phyloP scores from a whole-genome alignment of 1,284 basidiomycete genomes.

The Pseudomicrostroma phylloplanum region DNA sequence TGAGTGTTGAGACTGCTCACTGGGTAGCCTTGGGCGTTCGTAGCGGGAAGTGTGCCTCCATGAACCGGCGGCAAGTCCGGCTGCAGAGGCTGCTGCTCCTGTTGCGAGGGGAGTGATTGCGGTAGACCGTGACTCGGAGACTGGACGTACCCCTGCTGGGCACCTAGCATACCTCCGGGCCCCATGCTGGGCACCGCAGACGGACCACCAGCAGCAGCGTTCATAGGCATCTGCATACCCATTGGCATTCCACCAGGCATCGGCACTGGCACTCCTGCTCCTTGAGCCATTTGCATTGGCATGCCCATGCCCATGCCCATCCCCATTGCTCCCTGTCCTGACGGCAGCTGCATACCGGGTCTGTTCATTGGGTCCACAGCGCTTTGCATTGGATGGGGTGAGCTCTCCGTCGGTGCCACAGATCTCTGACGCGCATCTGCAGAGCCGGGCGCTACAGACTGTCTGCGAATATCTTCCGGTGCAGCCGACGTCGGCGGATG shows the following conservation, averaged over 20 bases:
- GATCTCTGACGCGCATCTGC: too few relatives aligned
- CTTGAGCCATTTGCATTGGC: too few relatives aligned
- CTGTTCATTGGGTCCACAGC: too few relatives aligned
- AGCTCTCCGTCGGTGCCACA: too few relatives aligned
- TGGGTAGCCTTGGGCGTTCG: slow-evolving; percentile 50
- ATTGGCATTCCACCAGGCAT: too few relatives aligned
- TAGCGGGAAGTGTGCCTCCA: slow-evolving; percentile 45
- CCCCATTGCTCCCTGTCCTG: too few relatives aligned
- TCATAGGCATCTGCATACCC: background rate
- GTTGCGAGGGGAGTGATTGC: background rate
- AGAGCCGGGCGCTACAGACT: too few relatives aligned
- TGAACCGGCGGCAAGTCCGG: slow-evolving; percentile 37
- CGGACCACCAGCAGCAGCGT: background rate
- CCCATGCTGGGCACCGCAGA: background rate
- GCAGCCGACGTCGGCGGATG: background rate
- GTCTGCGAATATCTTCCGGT: background rate
- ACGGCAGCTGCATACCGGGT: too few relatives aligned
- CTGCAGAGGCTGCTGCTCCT: slow-evolving; percentile 8
- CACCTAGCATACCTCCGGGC: background rate
- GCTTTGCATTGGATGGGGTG: too few relatives aligned
- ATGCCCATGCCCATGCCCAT: too few relatives aligned
- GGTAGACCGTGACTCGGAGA: background rate
- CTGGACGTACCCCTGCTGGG: background rate
- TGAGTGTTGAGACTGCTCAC: slow-evolving; percentile 63
- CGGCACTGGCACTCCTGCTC: too few relatives aligned